Conservation (phyloP, 2,329 filamentous ascomycete species). For the Cladobotryum protrusum region DNA sequence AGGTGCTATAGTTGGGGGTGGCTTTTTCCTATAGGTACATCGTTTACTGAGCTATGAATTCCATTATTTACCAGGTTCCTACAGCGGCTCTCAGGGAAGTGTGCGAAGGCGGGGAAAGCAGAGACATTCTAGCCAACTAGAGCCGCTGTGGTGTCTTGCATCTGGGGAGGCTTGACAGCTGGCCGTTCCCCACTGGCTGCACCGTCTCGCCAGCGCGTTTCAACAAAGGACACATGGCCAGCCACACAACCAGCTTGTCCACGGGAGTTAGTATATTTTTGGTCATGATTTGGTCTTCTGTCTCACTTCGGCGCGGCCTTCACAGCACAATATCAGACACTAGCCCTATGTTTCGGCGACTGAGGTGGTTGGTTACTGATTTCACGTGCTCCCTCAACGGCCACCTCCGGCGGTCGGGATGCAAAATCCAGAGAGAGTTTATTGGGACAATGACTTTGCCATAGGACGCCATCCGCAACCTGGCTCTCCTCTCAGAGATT, state of each 20-base stretch:
- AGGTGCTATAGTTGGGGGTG: not conserved
- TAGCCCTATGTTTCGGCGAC: slow-evolving; percentile 3
- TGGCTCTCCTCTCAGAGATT: no score
- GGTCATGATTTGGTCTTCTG: slow-evolving; percentile 10
- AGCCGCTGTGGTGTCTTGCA: slow-evolving; percentile 13
- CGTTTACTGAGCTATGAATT: no score
- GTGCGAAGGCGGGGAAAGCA: slow-evolving; percentile 9
- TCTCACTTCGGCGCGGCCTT: slow-evolving; percentile 14
- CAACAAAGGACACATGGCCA: slow-evolving; percentile 32
- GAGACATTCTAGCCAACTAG: slow-evolving; percentile 12
- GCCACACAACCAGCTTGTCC: slow-evolving; percentile 21
- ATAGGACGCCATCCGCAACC: not conserved
- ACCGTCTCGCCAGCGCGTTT: slow-evolving; percentile 27
- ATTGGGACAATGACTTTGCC: no score
- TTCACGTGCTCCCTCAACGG: slow-evolving; percentile 9
- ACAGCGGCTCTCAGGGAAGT: slow-evolving; percentile 3
- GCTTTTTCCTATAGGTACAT: not conserved
- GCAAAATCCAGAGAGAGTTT: no score
- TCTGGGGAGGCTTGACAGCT: slow-evolving; percentile 24
- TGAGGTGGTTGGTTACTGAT: slow-evolving; percentile 2
- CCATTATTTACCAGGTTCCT: not conserved
- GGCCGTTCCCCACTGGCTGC: slow-evolving; percentile 26
- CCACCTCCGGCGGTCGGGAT: slow-evolving; percentile 8
- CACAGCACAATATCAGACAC: slow-evolving; percentile 3
- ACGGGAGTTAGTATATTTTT: slow-evolving; percentile 14